Percentiles rank a stretch among this genome's conserved stretches.
Conservation (phyloP, 2,329 filamentous ascomycete species). For the Sporothrix inflata region DNA sequence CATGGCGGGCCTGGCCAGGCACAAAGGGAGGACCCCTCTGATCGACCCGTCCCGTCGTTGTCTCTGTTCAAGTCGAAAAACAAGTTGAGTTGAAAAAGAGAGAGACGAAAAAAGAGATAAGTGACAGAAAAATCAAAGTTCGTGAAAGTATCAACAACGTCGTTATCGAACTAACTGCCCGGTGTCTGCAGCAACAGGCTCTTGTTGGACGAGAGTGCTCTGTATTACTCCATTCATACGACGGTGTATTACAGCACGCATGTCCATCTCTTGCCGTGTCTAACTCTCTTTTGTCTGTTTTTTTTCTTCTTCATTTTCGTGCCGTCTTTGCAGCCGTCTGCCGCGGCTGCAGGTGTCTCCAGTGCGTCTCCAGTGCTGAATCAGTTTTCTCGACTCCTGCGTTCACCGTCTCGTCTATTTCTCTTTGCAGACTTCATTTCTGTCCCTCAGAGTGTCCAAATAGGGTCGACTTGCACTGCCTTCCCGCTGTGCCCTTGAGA, state of each 20-base stretch:
- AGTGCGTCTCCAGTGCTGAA: background rate
- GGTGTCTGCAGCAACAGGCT: background rate
- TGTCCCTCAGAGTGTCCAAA: background rate
- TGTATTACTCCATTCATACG: background rate
- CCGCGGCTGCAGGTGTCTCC: slow-evolving; percentile 14
- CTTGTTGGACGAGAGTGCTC: background rate
- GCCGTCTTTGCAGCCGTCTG: slow-evolving; percentile 20
- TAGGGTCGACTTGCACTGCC: background rate
- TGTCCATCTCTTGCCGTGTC: slow-evolving; percentile 19
- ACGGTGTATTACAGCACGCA: background rate
- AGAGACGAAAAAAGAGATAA: background rate
- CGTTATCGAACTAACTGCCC: background rate
- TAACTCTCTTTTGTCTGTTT: background rate
- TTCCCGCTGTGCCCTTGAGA: background rate
- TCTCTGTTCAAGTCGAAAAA: slow-evolving; percentile 20
- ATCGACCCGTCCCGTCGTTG: slow-evolving; percentile 3
- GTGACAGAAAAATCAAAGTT: background rate
- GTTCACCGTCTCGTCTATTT: background rate
- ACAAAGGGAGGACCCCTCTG: background rate
- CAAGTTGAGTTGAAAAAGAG: background rate
- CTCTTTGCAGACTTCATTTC: no score
- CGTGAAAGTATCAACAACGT: background rate
- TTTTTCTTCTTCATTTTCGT: background rate
- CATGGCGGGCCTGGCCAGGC: background rate
- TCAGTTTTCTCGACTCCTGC: slow-evolving; percentile 2